Evolutionary conservation across 2,329 filamentous ascomycete species (phyloP), one percentile per base, ranked within the genome.

Genomic region (Pseudocercospora macadamiae): DNA sequence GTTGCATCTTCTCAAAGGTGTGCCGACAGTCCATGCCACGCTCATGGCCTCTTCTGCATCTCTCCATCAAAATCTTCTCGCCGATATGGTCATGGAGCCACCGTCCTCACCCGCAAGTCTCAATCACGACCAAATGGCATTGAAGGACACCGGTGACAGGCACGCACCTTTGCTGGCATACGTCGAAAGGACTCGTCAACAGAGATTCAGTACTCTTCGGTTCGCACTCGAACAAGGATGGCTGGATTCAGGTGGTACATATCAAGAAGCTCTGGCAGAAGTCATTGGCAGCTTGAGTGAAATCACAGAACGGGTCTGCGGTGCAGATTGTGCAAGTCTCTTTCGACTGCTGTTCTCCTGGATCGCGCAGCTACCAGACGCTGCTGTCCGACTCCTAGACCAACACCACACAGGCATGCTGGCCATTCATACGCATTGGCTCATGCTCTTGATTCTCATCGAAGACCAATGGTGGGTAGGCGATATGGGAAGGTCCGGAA

Each of bases 1-100:
- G 42, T 25, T 47, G 42, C 42, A 47, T 47, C 42, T 47, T 18
- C 42, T 47, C 42, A 47, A 9, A 47, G 42, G 42, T 47, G 42
- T 47, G 42, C 42, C 42, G 23, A 26, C 42, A 28, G 42, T 47
- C 19, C 42, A 47, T 16, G 23, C 42, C 14, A 16, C 42, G 10
- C 42, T 47, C 23, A 9, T 47, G 23, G 42, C 42, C 2, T 47
- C 19, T 47, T 23, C 42, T 47, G 19, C 23, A 23, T 25, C 42
- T 25, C 19, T 47, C 4, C 42, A 47, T 26, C 7, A 14, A 47
- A 47, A 47, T n/a, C 21, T 47, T 16, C 3, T 47, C 14, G 10
- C n/a, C 1, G 42, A 47, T 16, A 47, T 47, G 42, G 21, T 21
- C 8, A 23, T 26, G 42, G n/a, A 26, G 23, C 14, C 42, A 16